Percentiles rank a stretch among this genome's conserved stretches.
phyloP scores from a whole-genome alignment of 805 yeast species.

The Henningerozyma blattae region DNA sequence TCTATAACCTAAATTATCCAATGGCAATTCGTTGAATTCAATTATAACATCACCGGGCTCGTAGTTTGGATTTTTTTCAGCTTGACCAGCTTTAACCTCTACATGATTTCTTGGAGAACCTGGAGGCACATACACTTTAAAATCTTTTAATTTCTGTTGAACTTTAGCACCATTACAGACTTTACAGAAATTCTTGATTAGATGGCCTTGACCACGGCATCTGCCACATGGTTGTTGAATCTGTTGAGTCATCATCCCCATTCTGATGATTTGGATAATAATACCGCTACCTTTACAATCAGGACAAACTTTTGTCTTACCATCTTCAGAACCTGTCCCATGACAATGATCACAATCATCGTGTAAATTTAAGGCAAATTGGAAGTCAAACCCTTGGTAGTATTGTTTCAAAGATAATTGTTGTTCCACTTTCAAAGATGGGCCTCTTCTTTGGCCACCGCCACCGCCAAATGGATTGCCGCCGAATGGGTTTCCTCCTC shows the following conservation, averaged over 20 bases:
- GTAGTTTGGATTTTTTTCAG: conserved; percentile 75
- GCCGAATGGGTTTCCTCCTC: conserved; percentile 26
- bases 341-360: conserved; percentile 66
- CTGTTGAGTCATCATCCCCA: conserved; percentile 86
- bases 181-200: conserved; percentile 51
- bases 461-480: conserved; percentile 31
- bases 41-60: conserved; percentile 70
- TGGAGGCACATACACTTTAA: conserved; percentile 50
- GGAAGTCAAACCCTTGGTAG: conserved; percentile 54
- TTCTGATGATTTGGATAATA: conserved; percentile 48
- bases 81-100: conserved; percentile 57
- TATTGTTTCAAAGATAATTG: conserved; percentile 51
- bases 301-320: conserved; percentile 49
- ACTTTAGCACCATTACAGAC: conserved; percentile 65
- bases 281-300: conserved; percentile 72
- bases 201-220: conserved; percentile 70
- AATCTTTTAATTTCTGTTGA: conserved; percentile 39
- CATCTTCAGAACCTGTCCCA: conserved; percentile 82
- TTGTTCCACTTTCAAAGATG: conserved; percentile 44
- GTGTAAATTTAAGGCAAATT: conserved; percentile 54
- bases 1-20: conserved; percentile 67
- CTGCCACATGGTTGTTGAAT: conserved; percentile 67
- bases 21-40: conserved; percentile 40
- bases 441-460: conserved; percentile 44
- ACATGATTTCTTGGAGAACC: conserved; percentile 57